Conservation (phyloP, 164 flowering plant genomes). For the Dillenia suffruticosa region DNA sequence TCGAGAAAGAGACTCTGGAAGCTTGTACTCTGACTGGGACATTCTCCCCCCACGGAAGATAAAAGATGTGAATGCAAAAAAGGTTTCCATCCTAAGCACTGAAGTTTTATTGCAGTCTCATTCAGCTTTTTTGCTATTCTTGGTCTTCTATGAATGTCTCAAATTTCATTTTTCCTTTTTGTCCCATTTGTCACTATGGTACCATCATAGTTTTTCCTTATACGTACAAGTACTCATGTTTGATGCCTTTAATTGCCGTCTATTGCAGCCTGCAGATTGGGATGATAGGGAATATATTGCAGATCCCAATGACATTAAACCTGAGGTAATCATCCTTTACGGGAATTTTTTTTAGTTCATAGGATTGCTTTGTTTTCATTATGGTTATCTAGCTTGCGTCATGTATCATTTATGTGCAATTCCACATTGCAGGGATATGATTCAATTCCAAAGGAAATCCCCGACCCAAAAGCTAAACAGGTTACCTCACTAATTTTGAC, state of each 20-base stretch:
- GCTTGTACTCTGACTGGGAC: conserved; percentile 44
- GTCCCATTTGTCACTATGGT: neutral
- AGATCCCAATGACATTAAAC: conserved; percentile 43
- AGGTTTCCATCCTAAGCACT: conserved; percentile 18
- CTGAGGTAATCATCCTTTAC: conserved; percentile 26
- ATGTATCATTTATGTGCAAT: neutral
- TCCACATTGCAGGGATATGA: conserved; percentile 44
- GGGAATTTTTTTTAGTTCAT: neutral
- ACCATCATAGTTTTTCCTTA: neutral
- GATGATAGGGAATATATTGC: conserved; percentile 42
- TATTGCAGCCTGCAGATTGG: conserved; percentile 48
- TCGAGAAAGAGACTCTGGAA: conserved; percentile 42
- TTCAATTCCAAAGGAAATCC: conserved; percentile 44
- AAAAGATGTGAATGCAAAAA: conserved; percentile 42
- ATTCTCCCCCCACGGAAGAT: conserved; percentile 46
- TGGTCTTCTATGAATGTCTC: neutral
- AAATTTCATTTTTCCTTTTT: neutral
- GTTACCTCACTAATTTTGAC: conserved; percentile 15
- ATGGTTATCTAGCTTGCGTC: neutral
- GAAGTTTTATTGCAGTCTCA: neutral
- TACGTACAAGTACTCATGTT: neutral
- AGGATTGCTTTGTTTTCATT: neutral
- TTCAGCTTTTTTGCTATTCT: neutral
- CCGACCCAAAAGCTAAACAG: conserved; percentile 55
- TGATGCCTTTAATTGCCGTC: neutral